A percentile compares a stretch with the other conserved stretches of the same genome.
Evolutionary conservation across 176 grass and related monocot genomes (phyloP).

Genomic region (Canna indica): DNA sequence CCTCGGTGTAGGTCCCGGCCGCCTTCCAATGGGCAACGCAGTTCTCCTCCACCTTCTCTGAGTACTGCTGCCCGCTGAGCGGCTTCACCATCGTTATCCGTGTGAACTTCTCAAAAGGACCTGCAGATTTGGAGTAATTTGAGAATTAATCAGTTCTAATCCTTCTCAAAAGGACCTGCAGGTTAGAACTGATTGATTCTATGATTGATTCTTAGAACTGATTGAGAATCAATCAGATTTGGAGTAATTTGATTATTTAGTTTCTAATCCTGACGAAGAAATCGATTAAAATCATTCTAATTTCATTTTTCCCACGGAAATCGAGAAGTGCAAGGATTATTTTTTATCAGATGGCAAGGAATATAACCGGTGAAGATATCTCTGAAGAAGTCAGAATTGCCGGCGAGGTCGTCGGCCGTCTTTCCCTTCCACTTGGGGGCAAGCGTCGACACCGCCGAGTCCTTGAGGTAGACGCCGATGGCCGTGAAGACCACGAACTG

Average conservation of each 20-base stretch:
- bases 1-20: slow-evolving; percentile 49
- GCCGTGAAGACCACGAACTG: slow-evolving; percentile 80
- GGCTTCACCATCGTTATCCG: slow-evolving; percentile 56
- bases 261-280: too few species aligned
- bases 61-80: slow-evolving; percentile 69
- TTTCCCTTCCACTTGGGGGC: slow-evolving; percentile 50
- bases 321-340: not conserved
- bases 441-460: slow-evolving; percentile 38
- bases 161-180: too few species aligned
- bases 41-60: slow-evolving; percentile 81
- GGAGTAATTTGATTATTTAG: too few species aligned
- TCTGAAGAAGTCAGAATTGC: slow-evolving; percentile 39
- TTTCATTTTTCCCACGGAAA: not conserved
- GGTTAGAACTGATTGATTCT: too few species aligned
- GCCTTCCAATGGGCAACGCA: slow-evolving; percentile 65
- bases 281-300: too few species aligned
- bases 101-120: slow-evolving; percentile 76
- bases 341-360: not conserved
- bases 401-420: slow-evolving; percentile 47
- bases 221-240: too few species aligned
- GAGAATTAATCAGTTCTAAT: too few species aligned
- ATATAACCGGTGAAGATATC: slow-evolving; percentile 46
- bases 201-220: too few species aligned
- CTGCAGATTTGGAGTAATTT: too few species aligned
- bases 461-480: slow-evolving; percentile 78